These are phyloP conservation scores for Chlorella variabilis DNA, from an alignment of 163 green algal genomes.

Conservation along the genomic window DNA sequence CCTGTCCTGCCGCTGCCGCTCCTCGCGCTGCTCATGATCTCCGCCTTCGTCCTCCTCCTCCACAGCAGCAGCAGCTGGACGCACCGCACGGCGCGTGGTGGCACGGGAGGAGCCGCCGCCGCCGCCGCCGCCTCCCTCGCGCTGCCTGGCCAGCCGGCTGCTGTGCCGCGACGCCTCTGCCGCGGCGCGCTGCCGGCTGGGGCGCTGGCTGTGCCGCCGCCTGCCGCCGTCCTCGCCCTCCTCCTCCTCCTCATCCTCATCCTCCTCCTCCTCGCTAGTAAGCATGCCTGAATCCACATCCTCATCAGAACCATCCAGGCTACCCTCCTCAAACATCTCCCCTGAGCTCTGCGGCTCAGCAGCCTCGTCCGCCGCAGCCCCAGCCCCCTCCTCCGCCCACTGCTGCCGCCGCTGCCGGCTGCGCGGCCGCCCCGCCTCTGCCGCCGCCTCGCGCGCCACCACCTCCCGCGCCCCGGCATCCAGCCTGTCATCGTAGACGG, in stretches of 20 bases:
- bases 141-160: neutral
- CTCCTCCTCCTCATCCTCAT: conserved; percentile 17
- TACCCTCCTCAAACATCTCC: neutral
- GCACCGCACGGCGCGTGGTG: neutral
- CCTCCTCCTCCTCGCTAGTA: conserved; percentile 14
- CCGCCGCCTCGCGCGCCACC: conserved; percentile 2
- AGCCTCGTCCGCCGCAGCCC: neutral
- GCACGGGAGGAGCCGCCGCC: neutral
- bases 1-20: conserved; percentile 16
- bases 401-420: neutral
- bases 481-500: conserved; percentile 43
- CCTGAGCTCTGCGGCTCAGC: neutral
- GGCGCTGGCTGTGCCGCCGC: neutral
- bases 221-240: neutral
- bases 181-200: neutral
- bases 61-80: neutral
- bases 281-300: neutral
- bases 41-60: neutral
- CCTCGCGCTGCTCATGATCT: neutral
- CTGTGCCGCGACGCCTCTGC: conserved; percentile 17
- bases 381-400: conserved; percentile 12
- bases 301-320: conserved; percentile 32
- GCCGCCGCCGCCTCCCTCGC: neutral
- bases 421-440: neutral
- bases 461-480: conserved; percentile 12